These are phyloP conservation scores for Globisporangium ultimum DNA, from an alignment of 352 stramenopile species.

Conservation along the genomic window DNA sequence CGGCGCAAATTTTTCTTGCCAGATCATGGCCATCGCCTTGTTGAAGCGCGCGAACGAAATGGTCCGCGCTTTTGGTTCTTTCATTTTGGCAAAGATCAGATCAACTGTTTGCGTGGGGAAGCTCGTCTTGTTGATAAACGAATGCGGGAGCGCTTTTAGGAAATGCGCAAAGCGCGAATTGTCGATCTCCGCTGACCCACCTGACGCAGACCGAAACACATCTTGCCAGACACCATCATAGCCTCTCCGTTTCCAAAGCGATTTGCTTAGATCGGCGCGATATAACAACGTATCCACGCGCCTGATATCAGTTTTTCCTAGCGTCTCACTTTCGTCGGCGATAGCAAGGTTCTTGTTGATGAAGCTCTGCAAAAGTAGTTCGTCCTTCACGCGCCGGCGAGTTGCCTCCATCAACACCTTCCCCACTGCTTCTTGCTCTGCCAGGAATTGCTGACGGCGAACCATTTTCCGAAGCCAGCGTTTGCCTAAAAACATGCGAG, in stretches of 20 bases:
- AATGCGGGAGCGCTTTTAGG: slow-evolving; percentile 51
- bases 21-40: slow-evolving; percentile 54
- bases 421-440: slow-evolving; percentile 52
- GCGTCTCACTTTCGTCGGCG: slow-evolving; percentile 8
- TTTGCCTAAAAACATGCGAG: slow-evolving; percentile 33
- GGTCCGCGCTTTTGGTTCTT: slow-evolving; percentile 58
- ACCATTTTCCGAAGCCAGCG: slow-evolving; percentile 36
- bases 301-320: not conserved
- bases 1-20: slow-evolving; percentile 49
- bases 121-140: slow-evolving; percentile 54
- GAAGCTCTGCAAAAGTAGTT: slow-evolving; percentile 70
- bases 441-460: slow-evolving; percentile 41
- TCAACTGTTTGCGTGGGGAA: slow-evolving; percentile 59
- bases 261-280: slow-evolving; percentile 26
- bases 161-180: slow-evolving; percentile 59
- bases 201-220: slow-evolving; percentile 46
- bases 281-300: slow-evolving; percentile 43
- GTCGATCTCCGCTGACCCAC: slow-evolving; percentile 50
- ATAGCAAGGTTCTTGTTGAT: slow-evolving; percentile 28
- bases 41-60: slow-evolving; percentile 65
- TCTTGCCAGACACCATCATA: slow-evolving; percentile 73
- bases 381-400: slow-evolving; percentile 38
- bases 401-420: slow-evolving; percentile 44
- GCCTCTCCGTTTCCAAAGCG: slow-evolving; percentile 43
- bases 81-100: slow-evolving; percentile 73